Evolutionary conservation across 345 rosid species (phyloP), one percentile per base, ranked within the genome.

Genomic region (Bruguiera gymnorhiza): DNA sequence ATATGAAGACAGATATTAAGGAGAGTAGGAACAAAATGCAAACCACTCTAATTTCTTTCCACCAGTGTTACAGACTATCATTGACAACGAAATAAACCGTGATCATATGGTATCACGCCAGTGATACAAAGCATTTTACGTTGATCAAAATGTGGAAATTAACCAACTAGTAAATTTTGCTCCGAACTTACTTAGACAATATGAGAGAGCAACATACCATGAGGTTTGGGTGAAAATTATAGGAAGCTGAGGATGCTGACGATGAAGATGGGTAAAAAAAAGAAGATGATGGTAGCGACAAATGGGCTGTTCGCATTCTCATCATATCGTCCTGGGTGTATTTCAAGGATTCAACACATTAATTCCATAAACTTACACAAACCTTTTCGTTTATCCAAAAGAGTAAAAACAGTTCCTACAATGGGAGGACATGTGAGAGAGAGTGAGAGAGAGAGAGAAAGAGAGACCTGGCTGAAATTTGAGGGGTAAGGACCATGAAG

Each of bases 311-410:
- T 74, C 88, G 97, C 68, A 80, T 77, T 81, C 86, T 81, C 70
- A 80, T 70, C 70, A 80, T 68, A 68, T 90, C 97, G 66, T 91
- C 97, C 98, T 93, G 90, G 84, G 79, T 64, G 71, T 56, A 23
- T 55, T 55, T 23, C 30, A 23, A 21, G 29, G 4, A 23, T 55
- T 55, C 30, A 23, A 8, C 10, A 23, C 15, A 55, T 55, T 55
- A 24, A 55, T 55, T 55, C 29, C 29, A 10, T 55, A 55, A 24
- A 13, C 30, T 55, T 9, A 43, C 3, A 43, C 50, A 43, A 43
- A 43, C 18, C 3, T 13, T 43, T 43, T 43, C 50, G 4, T 43
- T 43, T 13, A 11, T 13, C 50, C 50, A 43, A 15, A 15, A 43
- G 18, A 13, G 16, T 0, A 43, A 11, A 39, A 39, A 9, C 16